phyloP scores from a whole-genome alignment of 345 rosid species.

The Corymbia maculata region DNA sequence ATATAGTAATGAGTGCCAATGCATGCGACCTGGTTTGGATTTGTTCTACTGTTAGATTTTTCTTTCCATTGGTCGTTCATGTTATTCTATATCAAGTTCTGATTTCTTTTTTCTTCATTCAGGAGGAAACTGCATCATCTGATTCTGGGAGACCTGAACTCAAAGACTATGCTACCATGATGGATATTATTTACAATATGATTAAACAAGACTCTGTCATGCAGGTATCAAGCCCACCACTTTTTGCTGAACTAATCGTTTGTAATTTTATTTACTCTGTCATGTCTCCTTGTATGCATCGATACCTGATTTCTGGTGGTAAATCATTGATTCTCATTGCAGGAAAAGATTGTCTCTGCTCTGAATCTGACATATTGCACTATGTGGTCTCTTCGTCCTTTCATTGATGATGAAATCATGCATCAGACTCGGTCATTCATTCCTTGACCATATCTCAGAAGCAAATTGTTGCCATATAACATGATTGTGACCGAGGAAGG shows the following conservation, averaged over 20 bases:
- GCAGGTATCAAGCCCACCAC: conserved; percentile 39
- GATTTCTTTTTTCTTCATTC: background rate
- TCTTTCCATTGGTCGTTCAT: background rate
- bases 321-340: conserved; percentile 4
- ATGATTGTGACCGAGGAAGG: background rate
- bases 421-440: conserved; percentile 53
- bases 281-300: background rate
- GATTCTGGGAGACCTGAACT: conserved; percentile 17
- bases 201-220: conserved; percentile 59
- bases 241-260: background rate
- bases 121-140: conserved; percentile 18
- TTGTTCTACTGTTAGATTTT: background rate
- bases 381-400: conserved; percentile 83
- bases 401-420: conserved; percentile 43
- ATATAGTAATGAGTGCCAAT: background rate
- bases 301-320: background rate
- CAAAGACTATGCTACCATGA: conserved; percentile 35
- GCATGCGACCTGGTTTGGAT: background rate
- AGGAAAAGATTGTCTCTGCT: conserved; percentile 60
- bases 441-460: background rate
- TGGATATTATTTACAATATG: conserved; percentile 59
- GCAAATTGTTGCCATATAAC: background rate
- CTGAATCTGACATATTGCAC: conserved; percentile 53
- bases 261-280: background rate
- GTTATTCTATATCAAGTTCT: background rate